phyloP scores from a whole-genome alignment of 192 early-diverging fungal species.

The Pilobolus umbonatus region DNA sequence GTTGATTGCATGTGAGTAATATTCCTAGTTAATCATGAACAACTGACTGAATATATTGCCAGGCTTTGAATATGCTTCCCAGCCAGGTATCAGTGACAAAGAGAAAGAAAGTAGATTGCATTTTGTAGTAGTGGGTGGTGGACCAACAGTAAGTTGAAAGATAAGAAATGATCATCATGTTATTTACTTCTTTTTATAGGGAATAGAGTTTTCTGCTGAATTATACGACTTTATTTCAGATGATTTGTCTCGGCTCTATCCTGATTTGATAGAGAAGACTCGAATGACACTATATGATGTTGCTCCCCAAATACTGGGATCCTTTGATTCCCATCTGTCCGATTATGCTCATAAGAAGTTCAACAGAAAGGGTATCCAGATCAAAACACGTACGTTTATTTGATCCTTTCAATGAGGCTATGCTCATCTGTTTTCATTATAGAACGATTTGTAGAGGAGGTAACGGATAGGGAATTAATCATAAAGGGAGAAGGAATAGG shows the following conservation, averaged over 20 bases:
- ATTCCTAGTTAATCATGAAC: background rate
- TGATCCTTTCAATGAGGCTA: background rate
- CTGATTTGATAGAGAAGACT: conserved; percentile 51
- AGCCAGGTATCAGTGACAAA: conserved; percentile 56
- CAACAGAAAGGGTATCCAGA: conserved; percentile 67
- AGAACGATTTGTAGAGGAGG: conserved; percentile 37
- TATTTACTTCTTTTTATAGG: conserved; percentile 23
- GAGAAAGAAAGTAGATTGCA: conserved; percentile 66
- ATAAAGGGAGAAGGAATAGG: conserved; percentile 47
- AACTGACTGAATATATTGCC: background rate
- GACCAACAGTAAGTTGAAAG: conserved; percentile 61
- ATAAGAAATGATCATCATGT: background rate
- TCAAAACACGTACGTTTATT: conserved; percentile 62
- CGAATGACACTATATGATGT: conserved; percentile 67
- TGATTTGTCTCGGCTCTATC: conserved; percentile 74
- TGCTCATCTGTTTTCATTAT: conserved; percentile 1
- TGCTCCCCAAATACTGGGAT: conserved; percentile 69
- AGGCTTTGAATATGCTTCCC: conserved; percentile 69
- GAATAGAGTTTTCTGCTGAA: conserved; percentile 69
- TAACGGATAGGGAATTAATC: conserved; percentile 48
- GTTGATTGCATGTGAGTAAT: conserved; percentile 62
- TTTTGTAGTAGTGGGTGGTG: conserved; percentile 85
- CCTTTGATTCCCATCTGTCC: conserved; percentile 69
- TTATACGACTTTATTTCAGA: conserved; percentile 81
- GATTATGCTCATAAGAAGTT: conserved; percentile 75